These are phyloP conservation scores for Mimosa pudica DNA, from an alignment of 306 rosid genomes.

Conservation along the genomic window DNA sequence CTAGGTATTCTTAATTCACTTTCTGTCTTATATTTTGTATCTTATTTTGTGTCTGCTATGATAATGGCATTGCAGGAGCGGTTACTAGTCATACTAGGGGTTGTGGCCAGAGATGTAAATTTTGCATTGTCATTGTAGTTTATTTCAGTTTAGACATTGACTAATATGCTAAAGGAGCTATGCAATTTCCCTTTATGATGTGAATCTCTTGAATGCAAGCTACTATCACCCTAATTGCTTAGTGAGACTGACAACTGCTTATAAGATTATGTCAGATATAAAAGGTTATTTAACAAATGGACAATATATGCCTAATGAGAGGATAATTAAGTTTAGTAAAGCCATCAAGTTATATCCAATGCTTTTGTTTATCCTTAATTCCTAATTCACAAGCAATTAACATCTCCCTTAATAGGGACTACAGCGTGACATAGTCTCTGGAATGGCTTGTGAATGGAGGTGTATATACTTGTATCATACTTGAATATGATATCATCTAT, in stretches of 20 bases:
- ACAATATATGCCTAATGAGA: neutral
- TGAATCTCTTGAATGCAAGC: neutral
- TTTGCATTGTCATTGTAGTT: conserved; percentile 17
- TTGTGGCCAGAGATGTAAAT: conserved; percentile 11
- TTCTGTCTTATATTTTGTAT: conserved; percentile 19
- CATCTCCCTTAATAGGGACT: neutral
- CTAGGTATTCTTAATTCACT: conserved; percentile 62
- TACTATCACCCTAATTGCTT: neutral
- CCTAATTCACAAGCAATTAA: neutral
- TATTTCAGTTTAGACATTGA: conserved; percentile 15
- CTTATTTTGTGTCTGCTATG: conserved; percentile 32
- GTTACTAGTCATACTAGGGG: conserved; percentile 11
- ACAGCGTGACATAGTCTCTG: conserved; percentile 11
- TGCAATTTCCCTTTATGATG: neutral
- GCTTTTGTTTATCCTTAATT: neutral
- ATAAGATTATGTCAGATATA: neutral
- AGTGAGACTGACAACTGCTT: neutral
- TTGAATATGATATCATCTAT: conserved; percentile 2
- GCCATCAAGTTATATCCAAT: neutral
- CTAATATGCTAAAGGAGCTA: conserved; percentile 6
- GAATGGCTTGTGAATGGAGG: conserved; percentile 33
- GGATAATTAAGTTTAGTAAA: neutral
- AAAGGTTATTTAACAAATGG: neutral
- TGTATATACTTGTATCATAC: conserved; percentile 19
- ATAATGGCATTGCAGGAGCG: conserved; percentile 13